phyloP scores from a whole-genome alignment of 164 flowering plant genomes.

The Echeveria elegans region DNA sequence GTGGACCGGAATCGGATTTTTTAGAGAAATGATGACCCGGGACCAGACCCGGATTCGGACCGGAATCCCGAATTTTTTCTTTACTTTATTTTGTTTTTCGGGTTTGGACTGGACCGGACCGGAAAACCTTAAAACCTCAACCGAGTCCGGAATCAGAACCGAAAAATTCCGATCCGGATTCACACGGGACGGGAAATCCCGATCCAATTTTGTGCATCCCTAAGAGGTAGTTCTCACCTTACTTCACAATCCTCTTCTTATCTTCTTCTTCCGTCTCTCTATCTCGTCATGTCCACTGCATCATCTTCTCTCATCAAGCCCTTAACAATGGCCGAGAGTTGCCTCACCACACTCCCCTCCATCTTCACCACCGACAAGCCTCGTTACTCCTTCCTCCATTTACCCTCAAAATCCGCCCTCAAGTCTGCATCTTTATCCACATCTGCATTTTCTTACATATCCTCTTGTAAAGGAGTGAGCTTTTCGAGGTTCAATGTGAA shows the following conservation, averaged over 20 bases:
- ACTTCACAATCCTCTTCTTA: constrained; percentile 1
- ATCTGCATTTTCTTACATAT: constrained; percentile 12
- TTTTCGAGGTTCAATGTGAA: constrained; percentile 14
- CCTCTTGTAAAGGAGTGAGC: constrained; percentile 19
- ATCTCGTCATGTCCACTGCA: constrained; percentile 13
- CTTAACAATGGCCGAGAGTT: constrained; percentile 16
- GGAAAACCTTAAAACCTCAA: too few species aligned
- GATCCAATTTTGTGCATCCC: too few species aligned
- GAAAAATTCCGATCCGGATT: too few species aligned
- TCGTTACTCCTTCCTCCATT: constrained; percentile 18
- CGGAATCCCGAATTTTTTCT: too few species aligned
- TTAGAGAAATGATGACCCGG: too few species aligned
- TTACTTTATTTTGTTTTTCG: too few species aligned
- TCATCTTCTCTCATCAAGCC: constrained; percentile 17
- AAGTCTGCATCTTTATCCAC: constrained; percentile 7
- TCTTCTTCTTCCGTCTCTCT: not conserved
- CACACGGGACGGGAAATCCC: too few species aligned
- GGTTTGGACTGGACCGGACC: too few species aligned
- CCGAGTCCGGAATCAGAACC: too few species aligned
- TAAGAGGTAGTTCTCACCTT: not conserved
- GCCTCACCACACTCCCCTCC: constrained; percentile 11
- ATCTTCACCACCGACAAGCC: constrained; percentile 16
- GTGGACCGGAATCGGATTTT: too few species aligned
- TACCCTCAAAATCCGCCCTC: constrained; percentile 24
- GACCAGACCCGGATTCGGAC: too few species aligned